Conservation (phyloP, 75 land plant genomes). For the Cupressus sempervirens region DNA sequence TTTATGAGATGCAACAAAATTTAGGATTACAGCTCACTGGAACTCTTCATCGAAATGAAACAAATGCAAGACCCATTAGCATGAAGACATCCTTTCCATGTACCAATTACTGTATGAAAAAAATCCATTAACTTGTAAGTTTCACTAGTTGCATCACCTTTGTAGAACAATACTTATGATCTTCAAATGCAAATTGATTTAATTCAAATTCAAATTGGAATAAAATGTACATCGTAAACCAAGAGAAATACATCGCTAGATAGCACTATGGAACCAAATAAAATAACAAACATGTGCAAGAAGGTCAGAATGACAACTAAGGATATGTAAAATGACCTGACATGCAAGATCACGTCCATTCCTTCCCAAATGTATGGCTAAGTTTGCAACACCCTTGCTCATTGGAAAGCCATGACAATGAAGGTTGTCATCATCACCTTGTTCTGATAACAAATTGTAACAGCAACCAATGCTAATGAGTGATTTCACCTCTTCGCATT, state of each 20-base stretch:
- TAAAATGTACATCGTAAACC: neutral
- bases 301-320: neutral
- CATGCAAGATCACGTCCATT: conserved; percentile 92
- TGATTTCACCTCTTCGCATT: conserved; percentile 69
- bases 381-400: conserved; percentile 51
- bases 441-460: conserved; percentile 80
- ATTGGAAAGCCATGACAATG: conserved; percentile 67
- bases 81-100: neutral
- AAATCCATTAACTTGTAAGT: neutral
- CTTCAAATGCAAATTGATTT: neutral
- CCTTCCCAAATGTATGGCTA: conserved; percentile 55
- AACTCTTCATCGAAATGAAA: neutral
- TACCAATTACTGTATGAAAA: neutral
- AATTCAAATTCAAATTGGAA: neutral
- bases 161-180: neutral
- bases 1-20: neutral
- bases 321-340: conserved; percentile 45
- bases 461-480: conserved; percentile 86
- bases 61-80: neutral
- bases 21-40: neutral
- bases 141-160: neutral
- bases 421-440: conserved; percentile 4
- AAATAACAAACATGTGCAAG: neutral
- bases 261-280: neutral
- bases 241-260: neutral